Conservation (phyloP, 2,329 filamentous ascomycete genomes). For the Cercospora sojina region DNA sequence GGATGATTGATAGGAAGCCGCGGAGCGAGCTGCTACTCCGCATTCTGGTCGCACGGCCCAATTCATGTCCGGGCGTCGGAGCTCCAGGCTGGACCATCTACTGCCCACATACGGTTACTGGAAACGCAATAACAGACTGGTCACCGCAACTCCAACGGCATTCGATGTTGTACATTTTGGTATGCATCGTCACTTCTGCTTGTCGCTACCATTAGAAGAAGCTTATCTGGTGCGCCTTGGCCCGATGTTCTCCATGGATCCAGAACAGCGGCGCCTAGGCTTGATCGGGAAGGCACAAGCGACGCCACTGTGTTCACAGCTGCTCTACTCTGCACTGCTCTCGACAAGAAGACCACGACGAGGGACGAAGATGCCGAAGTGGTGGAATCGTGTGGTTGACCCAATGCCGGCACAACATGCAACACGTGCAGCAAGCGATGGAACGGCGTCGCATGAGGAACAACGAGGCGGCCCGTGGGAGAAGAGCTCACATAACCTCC, state of each 20-base stretch:
- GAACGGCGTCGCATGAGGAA: neutral
- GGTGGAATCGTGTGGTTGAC: neutral
- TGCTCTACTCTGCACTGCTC: neutral
- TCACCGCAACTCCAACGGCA: neutral
- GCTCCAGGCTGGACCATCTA: neutral
- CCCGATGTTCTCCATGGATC: neutral
- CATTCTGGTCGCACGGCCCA: neutral
- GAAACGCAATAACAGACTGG: neutral
- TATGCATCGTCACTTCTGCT: neutral
- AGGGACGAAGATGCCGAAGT: neutral
- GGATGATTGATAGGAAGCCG: neutral
- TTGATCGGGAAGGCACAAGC: conserved; percentile 7
- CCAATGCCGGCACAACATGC: neutral
- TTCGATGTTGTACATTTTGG: neutral
- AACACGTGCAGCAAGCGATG: neutral
- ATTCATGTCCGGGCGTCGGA: neutral
- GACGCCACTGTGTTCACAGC: neutral
- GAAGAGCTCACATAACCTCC: conserved; percentile 1
- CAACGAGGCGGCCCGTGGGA: neutral
- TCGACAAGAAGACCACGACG: neutral
- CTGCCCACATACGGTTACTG: neutral
- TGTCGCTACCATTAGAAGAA: neutral
- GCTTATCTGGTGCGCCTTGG: conserved; percentile 1
- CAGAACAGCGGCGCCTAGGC: neutral
- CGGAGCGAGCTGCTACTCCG: neutral